phyloP scores from a whole-genome alignment of 106 monocot species.

The Triglochin maritima region DNA sequence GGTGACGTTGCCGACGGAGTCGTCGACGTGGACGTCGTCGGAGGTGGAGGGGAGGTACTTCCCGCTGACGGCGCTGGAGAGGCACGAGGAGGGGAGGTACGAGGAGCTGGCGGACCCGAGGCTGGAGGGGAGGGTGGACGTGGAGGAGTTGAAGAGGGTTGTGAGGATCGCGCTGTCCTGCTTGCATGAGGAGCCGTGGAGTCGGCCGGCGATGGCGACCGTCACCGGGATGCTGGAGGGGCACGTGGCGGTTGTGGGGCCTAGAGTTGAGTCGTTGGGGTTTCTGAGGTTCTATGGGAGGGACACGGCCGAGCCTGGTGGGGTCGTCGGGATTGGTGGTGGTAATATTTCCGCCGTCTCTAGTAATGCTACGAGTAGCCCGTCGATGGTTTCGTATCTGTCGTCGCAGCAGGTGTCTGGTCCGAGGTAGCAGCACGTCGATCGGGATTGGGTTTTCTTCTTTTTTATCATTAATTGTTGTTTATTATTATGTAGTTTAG shows the following conservation, averaged over 20 bases:
- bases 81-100: slow-evolving; percentile 51
- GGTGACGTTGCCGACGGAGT: neutral
- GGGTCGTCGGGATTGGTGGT: neutral
- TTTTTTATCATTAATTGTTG: too few species aligned
- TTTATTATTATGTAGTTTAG: too few species aligned
- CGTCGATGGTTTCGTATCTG: slow-evolving; percentile 1
- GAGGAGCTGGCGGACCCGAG: slow-evolving; percentile 44
- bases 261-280: slow-evolving; percentile 7
- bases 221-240: slow-evolving; percentile 61
- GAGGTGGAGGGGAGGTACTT: slow-evolving; percentile 27
- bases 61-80: slow-evolving; percentile 65
- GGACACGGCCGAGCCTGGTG: neutral
- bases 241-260: slow-evolving; percentile 8
- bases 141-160: slow-evolving; percentile 37
- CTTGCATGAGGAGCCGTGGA: slow-evolving; percentile 62
- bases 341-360: neutral
- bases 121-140: slow-evolving; percentile 43
- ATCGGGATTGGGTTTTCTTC: neutral
- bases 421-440: slow-evolving; percentile 4
- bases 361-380: neutral
- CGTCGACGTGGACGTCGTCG: neutral
- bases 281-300: slow-evolving; percentile 20
- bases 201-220: slow-evolving; percentile 46
- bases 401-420: slow-evolving; percentile 8
- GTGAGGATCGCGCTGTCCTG: slow-evolving; percentile 64